Percentiles rank a stretch among this genome's conserved stretches.
Conservation (phyloP, 306 rosid genomes). For the Amphicarpaea edgeworthii region DNA sequence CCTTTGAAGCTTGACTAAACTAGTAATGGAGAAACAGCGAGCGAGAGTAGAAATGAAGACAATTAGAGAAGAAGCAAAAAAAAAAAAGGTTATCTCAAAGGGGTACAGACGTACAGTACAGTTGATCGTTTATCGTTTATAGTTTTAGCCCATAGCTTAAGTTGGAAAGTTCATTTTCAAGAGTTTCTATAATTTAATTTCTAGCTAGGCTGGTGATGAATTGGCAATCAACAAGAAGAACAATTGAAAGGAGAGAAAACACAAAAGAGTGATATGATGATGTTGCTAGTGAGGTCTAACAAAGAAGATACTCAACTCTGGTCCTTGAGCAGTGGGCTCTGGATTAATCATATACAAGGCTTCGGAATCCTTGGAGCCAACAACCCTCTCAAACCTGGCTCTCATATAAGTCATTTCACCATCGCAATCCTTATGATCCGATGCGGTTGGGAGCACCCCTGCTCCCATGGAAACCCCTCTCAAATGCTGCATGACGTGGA, state of each 20-base stretch:
- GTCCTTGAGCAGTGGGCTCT: slow-evolving; percentile 67
- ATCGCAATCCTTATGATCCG: slow-evolving; percentile 61
- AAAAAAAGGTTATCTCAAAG: not conserved
- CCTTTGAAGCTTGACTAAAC: not conserved
- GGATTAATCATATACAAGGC: slow-evolving; percentile 92
- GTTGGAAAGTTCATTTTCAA: not conserved
- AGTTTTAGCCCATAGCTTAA: slow-evolving; percentile 14
- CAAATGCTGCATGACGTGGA: slow-evolving; percentile 88
- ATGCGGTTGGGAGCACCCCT: slow-evolving; percentile 76
- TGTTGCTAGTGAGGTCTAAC: slow-evolving; percentile 59
- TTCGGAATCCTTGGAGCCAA: slow-evolving; percentile 92
- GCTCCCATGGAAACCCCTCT: slow-evolving; percentile 99
- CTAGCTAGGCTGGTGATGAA: not conserved
- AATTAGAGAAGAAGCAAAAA: not conserved
- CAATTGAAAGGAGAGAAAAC: too few relatives aligned
- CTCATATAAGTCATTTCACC: slow-evolving; percentile 92
- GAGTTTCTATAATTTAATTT: not conserved
- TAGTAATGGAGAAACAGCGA: not conserved
- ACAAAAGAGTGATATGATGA: too few relatives aligned
- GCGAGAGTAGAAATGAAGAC: not conserved
- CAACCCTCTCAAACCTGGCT: slow-evolving; percentile 83
- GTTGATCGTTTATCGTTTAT: not conserved
- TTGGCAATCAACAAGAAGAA: not conserved
- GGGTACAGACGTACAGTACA: too few relatives aligned
- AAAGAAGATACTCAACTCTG: slow-evolving; percentile 92